Evolutionary conservation across 192 early-diverging fungal species (phyloP), one percentile per base, ranked within the genome.

Genomic region (Backusella macrospora): DNA sequence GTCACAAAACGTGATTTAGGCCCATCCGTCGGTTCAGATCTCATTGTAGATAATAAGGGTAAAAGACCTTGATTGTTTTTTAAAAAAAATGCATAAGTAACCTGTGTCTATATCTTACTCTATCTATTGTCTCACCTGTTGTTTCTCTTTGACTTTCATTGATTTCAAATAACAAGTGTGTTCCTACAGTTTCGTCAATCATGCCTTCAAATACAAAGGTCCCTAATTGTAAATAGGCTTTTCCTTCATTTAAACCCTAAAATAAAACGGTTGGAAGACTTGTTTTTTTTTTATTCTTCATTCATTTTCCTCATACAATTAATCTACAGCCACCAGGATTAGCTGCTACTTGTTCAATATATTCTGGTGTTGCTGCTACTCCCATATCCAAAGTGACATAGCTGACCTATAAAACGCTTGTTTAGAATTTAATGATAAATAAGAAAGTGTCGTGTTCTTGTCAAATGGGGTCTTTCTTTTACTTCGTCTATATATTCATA

Each of bases 401-500:
- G 9, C 39, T 42, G 14, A 49, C 47, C 71, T 72, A 64, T 18
- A 39, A 23, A 15, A 62, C n/a, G n/a, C n/a, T n/a, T n/a, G n/a
- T n/a, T n/a, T n/a, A n/a, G n/a, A n/a, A n/a, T n/a, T n/a, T n/a
- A n/a, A n/a, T n/a, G n/a, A n/a, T n/a, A n/a, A 44, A 1, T 6
- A 42, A 62, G 10, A 6, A 8, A 6, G 18, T 39, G 16, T 40
- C 39, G 15, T 13, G 44, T 6, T 29, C 38, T 8, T 45, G 10
- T 18, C 23, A 1, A 15, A 5, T 62, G 18, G 18, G 7, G 21
- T 37, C 12, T 12, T 67, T 26, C 34, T 38, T 16, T 59, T 72
- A 72, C 70, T 34, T 72, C 44, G 62, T 72, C 70, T 26, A 62
- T 59, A 14, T 72, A 72, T 63, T 72, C 70, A n/a, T 70, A 45